Percentiles rank a stretch among this genome's conserved stretches.
Conservation (phyloP, 108 stramenopile genomes). For the Cyclotella baltica region DNA sequence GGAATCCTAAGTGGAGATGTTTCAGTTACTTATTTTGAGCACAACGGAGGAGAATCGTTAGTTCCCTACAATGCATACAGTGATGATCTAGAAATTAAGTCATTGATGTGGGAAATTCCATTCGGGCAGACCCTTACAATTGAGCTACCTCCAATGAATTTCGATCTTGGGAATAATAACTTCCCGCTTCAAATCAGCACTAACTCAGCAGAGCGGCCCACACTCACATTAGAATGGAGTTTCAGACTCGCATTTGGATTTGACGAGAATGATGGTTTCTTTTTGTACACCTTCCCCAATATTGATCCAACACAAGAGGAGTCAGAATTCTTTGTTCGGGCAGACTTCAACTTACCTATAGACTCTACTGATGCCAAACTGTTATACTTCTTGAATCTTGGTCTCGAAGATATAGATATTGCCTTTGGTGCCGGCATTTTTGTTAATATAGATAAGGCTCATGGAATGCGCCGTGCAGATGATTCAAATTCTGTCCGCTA, state of each 20-base stretch:
- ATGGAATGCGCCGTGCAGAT: constrained; percentile 31
- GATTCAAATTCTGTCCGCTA: constrained; percentile 22
- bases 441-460: constrained; percentile 44
- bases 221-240: constrained; percentile 26
- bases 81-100: constrained; percentile 1
- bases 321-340: constrained; percentile 28
- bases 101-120: constrained; percentile 52
- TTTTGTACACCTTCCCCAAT: constrained; percentile 39
- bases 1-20: neutral
- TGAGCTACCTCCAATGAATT: constrained; percentile 28
- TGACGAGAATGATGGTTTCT: constrained; percentile 42
- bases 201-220: neutral
- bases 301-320: neutral
- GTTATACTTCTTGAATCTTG: constrained; percentile 41
- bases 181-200: constrained; percentile 25
- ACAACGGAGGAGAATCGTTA: neutral
- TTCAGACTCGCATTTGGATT: constrained; percentile 44
- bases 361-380: constrained; percentile 13
- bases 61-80: neutral
- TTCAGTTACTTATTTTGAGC: constrained; percentile 10
- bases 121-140: constrained; percentile 27
- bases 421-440: constrained; percentile 45
- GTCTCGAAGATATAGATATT: constrained; percentile 16
- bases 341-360: constrained; percentile 14
- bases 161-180: constrained; percentile 15